Conservation (phyloP, 1,284 basidiomycete species). For the Coniferiporia sulphurascens region DNA sequence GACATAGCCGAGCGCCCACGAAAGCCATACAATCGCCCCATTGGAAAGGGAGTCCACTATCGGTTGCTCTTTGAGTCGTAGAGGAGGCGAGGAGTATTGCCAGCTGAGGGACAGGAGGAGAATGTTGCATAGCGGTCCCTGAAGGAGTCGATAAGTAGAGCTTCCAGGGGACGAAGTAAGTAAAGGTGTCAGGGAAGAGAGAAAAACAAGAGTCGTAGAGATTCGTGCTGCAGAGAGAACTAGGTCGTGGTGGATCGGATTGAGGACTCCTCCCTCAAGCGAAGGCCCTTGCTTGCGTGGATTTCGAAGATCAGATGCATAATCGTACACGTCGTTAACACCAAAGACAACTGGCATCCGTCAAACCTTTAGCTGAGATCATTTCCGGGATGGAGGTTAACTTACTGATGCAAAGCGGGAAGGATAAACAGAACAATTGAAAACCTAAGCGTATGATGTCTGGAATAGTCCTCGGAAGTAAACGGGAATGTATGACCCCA, state of each 20-base stretch:
- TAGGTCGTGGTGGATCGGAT: constrained; percentile 21
- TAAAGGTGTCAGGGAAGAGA: constrained; percentile 11
- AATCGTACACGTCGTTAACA: constrained; percentile 26
- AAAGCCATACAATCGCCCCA: constrained; percentile 23
- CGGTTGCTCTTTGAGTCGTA: constrained; percentile 24
- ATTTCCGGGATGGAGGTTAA: constrained; percentile 1
- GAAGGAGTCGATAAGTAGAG: constrained; percentile 9
- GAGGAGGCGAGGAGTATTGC: constrained; percentile 25
- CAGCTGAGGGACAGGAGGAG: constrained; percentile 23
- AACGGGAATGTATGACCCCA: constrained; percentile 24
- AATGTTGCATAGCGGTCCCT: constrained; percentile 5
- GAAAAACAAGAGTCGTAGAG: constrained; percentile 20
- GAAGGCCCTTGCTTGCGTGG: constrained; percentile 22
- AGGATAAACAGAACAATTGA: constrained; percentile 21
- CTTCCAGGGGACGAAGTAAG: not conserved
- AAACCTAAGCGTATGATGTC: constrained; percentile 14
- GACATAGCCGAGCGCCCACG: constrained; percentile 23
- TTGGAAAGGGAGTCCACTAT: constrained; percentile 25
- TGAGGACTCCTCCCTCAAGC: constrained; percentile 23
- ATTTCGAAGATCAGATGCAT: constrained; percentile 23
- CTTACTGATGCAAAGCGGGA: constrained; percentile 20
- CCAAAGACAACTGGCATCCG: constrained; percentile 24
- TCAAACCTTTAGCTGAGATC: constrained; percentile 14
- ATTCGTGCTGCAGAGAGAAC: constrained; percentile 21
- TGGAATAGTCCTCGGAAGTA: constrained; percentile 17